A percentile compares a stretch with the other conserved stretches of the same genome.
Conservation (phyloP, 768 basidiomycete species). For the Tulasnella sp. region DNA sequence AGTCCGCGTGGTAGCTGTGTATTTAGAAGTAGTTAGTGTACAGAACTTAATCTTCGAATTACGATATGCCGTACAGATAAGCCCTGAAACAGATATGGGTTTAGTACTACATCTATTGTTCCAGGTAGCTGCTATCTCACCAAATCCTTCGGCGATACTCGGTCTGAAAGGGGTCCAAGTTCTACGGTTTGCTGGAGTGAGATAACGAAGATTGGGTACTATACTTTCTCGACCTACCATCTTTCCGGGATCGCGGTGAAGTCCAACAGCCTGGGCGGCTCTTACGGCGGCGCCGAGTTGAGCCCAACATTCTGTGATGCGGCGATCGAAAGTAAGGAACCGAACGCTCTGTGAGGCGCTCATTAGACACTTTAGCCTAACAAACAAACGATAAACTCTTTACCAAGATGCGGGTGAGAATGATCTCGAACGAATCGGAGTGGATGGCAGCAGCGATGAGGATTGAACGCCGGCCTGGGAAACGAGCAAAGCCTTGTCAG, state of each 20-base stretch:
- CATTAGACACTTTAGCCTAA: background rate
- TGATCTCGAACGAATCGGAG: conserved; percentile 88
- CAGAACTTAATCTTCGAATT: background rate
- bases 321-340: conserved; percentile 70
- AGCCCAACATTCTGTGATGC: conserved; percentile 95
- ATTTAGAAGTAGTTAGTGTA: conserved; percentile 25
- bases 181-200: conserved; percentile 47
- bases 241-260: conserved; percentile 85
- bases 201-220: background rate
- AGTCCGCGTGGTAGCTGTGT: conserved; percentile 85
- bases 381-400: conserved; percentile 22
- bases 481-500: conserved; percentile 24
- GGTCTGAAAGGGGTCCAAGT: conserved; percentile 71
- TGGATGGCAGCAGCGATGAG: conserved; percentile 93
- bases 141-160: conserved; percentile 92
- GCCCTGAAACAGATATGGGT: conserved; percentile 56
- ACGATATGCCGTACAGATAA: conserved; percentile 47
- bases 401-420: conserved; percentile 85
- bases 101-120: conserved; percentile 11
- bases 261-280: conserved; percentile 89
- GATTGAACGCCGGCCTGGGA: conserved; percentile 77
- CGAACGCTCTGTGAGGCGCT: conserved; percentile 59
- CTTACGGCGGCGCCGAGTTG: conserved; percentile 90
- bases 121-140: conserved; percentile 47
- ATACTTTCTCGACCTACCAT: conserved; percentile 56